Evolutionary conservation across 2,329 filamentous ascomycete species (phyloP).

Genomic region (Aspergillus phoenicis): DNA sequence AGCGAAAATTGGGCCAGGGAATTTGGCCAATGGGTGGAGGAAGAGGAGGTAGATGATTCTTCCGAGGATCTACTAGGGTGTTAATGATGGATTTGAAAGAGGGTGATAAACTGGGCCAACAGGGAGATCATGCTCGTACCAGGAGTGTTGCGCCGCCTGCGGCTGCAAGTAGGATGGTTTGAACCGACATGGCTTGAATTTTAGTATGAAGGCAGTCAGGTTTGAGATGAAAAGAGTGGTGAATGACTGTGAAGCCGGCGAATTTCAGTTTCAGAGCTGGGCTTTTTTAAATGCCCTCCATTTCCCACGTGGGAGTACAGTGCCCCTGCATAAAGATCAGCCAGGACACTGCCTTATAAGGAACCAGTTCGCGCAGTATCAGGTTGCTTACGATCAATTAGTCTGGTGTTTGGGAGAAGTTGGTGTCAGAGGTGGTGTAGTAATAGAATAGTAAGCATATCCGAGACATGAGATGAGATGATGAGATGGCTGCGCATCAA

Average conservation of each 20-base stretch:
- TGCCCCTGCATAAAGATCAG: background rate
- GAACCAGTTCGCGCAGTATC: background rate
- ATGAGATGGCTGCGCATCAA: background rate
- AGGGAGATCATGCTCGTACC: background rate
- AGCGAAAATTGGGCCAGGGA: slow-evolving; percentile 34
- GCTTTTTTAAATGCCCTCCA: background rate
- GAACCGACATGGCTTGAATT: background rate
- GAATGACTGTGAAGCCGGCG: background rate
- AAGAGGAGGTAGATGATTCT: background rate
- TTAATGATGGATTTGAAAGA: background rate
- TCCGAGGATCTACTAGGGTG: background rate
- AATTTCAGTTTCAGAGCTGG: background rate
- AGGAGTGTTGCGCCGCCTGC: background rate
- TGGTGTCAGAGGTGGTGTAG: background rate
- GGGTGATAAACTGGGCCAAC: background rate
- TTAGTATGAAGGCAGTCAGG: background rate
- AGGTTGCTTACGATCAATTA: background rate
- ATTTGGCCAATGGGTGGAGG: background rate
- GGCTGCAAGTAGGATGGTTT: background rate
- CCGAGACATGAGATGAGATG: background rate
- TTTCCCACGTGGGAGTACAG: background rate
- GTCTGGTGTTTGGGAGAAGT: background rate
- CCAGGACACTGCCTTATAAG: background rate
- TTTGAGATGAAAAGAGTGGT: background rate
- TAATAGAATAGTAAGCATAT: background rate